Base-by-base conservation (phyloP, 805 yeast species). In the Cyberlindnera xishuangbannaensis region DNA sequence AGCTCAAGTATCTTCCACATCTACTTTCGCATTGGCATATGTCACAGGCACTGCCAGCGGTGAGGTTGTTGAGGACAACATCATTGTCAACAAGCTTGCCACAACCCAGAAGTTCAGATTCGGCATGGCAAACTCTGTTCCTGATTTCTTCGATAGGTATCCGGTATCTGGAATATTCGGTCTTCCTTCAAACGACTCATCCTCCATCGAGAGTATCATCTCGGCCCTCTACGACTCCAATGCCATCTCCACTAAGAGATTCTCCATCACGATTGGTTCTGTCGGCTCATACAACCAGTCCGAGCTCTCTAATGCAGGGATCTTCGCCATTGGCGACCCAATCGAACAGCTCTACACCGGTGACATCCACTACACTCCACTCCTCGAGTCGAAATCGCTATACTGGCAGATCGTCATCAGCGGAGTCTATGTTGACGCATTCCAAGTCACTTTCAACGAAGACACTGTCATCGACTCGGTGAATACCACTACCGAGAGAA, bases 81-180 rank as follows among this genome's bases (percentile, higher is more conserved):
- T 52, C 41, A 55, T 55, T 19, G 58, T 55, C 27, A 55, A 55
- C 34, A 49, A 50, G 30, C 26, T 55, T 5, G 59, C 59, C 6
- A 55, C 59, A 2, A 55, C 68, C 2, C 40, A 52, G 10, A 54
- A 67, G 42, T 66, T 71, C 44, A 52, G 64, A 15, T 65, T 78
- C 43, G 85, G 85, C 15, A 61, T 67, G 19, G 79, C 83, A 1
- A 46, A 54, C 12, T 27, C 55, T 5, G 80, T 72, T 3, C 83
- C 82, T 2, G 63, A 61, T 20, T 63, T 73, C 36, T 78, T 78
- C 41, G 59, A 58, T 4, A 58, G 60, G 13, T 77, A 72, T 51
- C 62, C 67, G 12, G 68, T 76, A 25, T 71, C 74, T 41, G 85
- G 85, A 13, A 68, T 78, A 14, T 48, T 78, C 34, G 84, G 84